phyloP scores from a whole-genome alignment of 129 eudicot genomes.

The Escallonia herrerae region DNA sequence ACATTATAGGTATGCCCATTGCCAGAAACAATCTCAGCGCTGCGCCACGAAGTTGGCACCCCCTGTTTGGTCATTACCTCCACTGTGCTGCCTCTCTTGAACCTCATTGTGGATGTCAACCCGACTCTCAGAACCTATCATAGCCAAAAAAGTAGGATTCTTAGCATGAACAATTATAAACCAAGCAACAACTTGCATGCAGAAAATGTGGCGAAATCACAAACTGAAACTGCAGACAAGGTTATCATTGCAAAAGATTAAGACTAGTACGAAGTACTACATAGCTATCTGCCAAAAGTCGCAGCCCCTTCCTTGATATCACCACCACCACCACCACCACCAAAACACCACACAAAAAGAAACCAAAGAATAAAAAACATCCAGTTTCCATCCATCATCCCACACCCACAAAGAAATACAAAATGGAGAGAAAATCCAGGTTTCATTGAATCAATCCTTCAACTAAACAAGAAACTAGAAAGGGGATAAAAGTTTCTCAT shows the following conservation, averaged over 20 bases:
- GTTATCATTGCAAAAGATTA: not conserved
- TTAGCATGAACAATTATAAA: not conserved
- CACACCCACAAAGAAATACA: too few relatives aligned
- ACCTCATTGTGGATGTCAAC: conserved; percentile 32
- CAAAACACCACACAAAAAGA: too few relatives aligned
- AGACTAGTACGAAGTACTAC: too few relatives aligned
- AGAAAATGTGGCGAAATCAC: not conserved
- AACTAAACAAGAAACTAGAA: too few relatives aligned
- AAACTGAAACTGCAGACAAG: not conserved
- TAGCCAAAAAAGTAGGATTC: not conserved
- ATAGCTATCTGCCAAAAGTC: too few relatives aligned
- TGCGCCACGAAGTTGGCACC: conserved; percentile 28
- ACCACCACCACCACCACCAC: too few relatives aligned
- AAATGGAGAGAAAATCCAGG: too few relatives aligned
- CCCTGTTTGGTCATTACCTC: conserved; percentile 46
- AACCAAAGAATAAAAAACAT: too few relatives aligned
- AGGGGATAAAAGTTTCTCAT: too few relatives aligned
- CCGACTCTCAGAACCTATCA: conserved; percentile 16
- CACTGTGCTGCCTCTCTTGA: conserved; percentile 46
- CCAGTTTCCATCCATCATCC: too few relatives aligned
- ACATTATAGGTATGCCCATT: conserved; percentile 41
- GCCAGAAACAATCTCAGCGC: conserved; percentile 41
- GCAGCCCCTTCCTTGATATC: too few relatives aligned
- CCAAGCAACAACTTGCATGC: not conserved
- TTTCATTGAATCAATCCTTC: too few relatives aligned